Evolutionary conservation across 345 rosid species (phyloP).

Genomic region (Heritiera fomes): DNA sequence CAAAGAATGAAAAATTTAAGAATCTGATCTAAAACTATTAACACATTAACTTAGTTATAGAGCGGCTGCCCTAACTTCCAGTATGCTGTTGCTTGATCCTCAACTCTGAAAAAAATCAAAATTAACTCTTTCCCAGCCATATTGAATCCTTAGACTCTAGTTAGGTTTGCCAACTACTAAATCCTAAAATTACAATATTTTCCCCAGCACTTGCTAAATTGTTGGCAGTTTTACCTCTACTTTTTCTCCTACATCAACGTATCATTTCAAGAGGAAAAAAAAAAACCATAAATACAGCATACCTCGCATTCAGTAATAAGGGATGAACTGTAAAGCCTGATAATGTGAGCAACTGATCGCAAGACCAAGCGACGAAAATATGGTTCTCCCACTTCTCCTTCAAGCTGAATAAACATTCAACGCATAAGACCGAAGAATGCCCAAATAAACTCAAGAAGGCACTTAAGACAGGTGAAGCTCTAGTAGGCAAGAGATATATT

Average conservation of each 20-base stretch:
- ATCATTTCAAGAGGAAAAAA: constrained; percentile 10
- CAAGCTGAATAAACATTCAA: constrained; percentile 55
- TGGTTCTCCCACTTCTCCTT: constrained; percentile 97
- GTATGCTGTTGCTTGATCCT: background rate
- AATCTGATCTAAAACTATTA: background rate
- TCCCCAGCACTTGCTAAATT: background rate
- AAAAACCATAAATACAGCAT: constrained; percentile 23
- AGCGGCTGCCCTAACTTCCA: background rate
- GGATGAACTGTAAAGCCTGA: constrained; percentile 85
- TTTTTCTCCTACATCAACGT: background rate
- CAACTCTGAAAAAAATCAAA: background rate
- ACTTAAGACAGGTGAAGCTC: background rate
- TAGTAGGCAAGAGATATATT: background rate
- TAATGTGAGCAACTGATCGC: constrained; percentile 95
- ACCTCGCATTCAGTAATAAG: constrained; percentile 97
- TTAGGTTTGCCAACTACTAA: background rate
- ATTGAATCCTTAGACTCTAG: background rate
- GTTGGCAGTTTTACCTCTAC: background rate
- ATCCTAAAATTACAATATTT: background rate
- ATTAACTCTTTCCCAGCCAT: background rate
- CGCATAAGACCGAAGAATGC: constrained; percentile 20
- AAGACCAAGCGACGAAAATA: constrained; percentile 92
- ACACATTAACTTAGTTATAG: background rate
- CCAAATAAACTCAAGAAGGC: constrained; percentile 4
- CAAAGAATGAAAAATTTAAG: background rate